phyloP scores from a whole-genome alignment of 2,329 filamentous ascomycete genomes.

The Aspergillus sp. region DNA sequence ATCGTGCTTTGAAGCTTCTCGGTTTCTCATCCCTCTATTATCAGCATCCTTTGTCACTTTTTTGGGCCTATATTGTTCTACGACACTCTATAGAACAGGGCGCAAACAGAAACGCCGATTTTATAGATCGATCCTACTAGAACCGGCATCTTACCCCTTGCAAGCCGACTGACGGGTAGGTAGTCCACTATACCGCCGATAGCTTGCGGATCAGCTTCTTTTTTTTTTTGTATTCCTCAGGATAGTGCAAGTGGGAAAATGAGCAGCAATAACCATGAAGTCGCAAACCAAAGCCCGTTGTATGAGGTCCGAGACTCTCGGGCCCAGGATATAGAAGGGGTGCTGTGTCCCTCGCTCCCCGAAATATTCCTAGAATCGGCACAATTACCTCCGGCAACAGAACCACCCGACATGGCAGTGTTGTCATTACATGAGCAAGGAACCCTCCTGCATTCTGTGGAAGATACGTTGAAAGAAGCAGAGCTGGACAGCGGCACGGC shows the following conservation, averaged over 20 bases:
- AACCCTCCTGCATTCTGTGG: conserved; percentile 35
- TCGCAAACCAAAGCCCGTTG: background rate
- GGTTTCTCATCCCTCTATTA: background rate
- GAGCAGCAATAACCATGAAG: background rate
- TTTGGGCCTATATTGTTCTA: background rate
- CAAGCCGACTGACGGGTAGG: background rate
- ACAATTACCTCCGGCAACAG: conserved; percentile 20
- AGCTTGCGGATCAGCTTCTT: background rate
- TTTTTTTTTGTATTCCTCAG: background rate
- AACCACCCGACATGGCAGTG: conserved; percentile 15
- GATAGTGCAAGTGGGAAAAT: background rate
- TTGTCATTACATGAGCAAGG: conserved; percentile 31
- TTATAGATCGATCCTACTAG: background rate
- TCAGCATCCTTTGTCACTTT: background rate
- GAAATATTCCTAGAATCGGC: conserved; percentile 27
- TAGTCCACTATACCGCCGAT: background rate
- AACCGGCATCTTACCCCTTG: background rate
- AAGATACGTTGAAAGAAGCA: conserved; percentile 27
- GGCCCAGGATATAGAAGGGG: background rate
- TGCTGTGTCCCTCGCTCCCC: conserved; percentile 26
- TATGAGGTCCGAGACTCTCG: background rate
- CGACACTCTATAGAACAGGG: background rate
- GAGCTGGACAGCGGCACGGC: conserved; percentile 25
- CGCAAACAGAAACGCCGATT: background rate
- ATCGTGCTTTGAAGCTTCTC: background rate